Percentiles rank a stretch among this genome's conserved stretches.
Evolutionary conservation across 306 rosid genomes (phyloP).

Genomic region (Castanea crenata): DNA sequence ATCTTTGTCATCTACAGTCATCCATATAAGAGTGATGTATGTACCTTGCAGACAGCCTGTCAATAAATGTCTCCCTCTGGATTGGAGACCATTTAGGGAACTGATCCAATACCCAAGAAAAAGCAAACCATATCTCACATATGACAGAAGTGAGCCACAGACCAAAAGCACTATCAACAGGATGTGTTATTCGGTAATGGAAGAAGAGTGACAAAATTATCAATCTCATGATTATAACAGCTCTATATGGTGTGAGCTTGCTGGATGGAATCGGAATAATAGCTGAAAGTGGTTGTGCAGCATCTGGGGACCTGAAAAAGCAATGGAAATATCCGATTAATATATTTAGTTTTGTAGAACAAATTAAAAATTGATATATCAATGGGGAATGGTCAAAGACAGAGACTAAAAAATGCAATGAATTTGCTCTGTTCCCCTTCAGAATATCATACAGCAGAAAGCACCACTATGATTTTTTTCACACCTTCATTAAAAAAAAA

Average conservation of each 20-base stretch:
- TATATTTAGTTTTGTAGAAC: not conserved
- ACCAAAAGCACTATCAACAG: constrained; percentile 93
- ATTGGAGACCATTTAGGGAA: constrained; percentile 97
- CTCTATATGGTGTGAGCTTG: constrained; percentile 73
- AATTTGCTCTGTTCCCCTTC: not conserved
- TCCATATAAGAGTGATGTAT: not conserved
- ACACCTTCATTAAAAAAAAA: too few species aligned
- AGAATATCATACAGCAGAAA: not conserved
- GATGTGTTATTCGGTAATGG: constrained; percentile 87
- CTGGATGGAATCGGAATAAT: constrained; percentile 60
- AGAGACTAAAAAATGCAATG: not conserved
- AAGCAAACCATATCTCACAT: constrained; percentile 98
- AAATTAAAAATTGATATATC: not conserved
- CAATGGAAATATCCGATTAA: constrained; percentile 10
- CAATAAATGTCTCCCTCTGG: constrained; percentile 62
- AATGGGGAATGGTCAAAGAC: not conserved
- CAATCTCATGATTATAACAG: constrained; percentile 58
- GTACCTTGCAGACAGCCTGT: constrained; percentile 84
- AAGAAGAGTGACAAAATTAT: constrained; percentile 84
- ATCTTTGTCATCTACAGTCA: not conserved
- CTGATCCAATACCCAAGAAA: constrained; percentile 97
- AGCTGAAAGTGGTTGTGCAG: constrained; percentile 58
- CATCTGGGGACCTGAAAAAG: constrained; percentile 61
- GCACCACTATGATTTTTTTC: too few species aligned
- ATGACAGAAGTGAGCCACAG: constrained; percentile 93